phyloP scores from a whole-genome alignment of 495 filamentous ascomycete species.

The Halenospora varia region DNA sequence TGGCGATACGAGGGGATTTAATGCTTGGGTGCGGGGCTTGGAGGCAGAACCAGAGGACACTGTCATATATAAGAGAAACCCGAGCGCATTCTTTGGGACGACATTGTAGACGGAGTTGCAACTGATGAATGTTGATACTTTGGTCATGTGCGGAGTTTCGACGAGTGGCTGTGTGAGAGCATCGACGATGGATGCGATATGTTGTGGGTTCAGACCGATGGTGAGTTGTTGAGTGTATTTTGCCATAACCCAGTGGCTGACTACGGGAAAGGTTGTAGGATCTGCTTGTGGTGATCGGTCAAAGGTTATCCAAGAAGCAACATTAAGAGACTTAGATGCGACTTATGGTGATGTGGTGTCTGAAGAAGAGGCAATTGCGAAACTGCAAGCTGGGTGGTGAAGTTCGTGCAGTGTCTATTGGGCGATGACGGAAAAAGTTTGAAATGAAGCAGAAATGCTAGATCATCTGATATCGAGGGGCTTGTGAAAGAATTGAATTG shows the following conservation, averaged over 20 bases:
- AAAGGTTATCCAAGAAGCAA: constrained; percentile 31
- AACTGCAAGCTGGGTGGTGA: constrained; percentile 30
- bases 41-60: constrained; percentile 28
- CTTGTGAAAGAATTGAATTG: no score
- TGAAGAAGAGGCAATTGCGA: constrained; percentile 29
- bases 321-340: constrained; percentile 33
- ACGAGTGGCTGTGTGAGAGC: constrained; percentile 36
- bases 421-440: no score
- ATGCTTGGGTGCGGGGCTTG: constrained; percentile 27
- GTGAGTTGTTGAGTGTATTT: constrained; percentile 17
- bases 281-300: constrained; percentile 34
- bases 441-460: no score
- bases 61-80: constrained; percentile 31
- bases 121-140: constrained; percentile 29
- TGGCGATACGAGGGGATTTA: constrained; percentile 30
- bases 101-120: constrained; percentile 28
- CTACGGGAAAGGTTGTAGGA: constrained; percentile 33
- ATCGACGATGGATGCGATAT: constrained; percentile 33
- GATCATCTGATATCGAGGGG: no score
- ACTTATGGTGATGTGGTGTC: constrained; percentile 35
- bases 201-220: constrained; percentile 31
- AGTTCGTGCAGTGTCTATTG: no score
- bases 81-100: constrained; percentile 38
- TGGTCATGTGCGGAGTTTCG: constrained; percentile 34
- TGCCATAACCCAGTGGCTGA: no score